Evolutionary conservation across 148 eudicot genomes (phyloP).

Genomic region (Cornus kousa): DNA sequence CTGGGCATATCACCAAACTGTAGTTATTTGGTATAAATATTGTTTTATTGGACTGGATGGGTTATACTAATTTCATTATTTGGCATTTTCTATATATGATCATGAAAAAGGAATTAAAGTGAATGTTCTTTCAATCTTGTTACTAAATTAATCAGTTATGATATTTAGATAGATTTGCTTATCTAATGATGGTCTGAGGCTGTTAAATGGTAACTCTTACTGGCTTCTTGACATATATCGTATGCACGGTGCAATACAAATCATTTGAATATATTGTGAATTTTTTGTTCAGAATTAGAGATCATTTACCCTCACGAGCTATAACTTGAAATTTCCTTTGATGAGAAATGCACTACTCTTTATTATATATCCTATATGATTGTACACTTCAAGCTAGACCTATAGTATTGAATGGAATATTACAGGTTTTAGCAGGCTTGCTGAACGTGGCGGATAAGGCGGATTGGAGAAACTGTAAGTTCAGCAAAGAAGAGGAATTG

Average conservation of each 20-base stretch:
- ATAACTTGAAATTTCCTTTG: neutral
- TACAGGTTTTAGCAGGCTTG: conserved; percentile 87
- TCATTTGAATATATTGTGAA: neutral
- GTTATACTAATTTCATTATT: neutral
- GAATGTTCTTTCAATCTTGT: neutral
- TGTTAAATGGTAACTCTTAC: neutral
- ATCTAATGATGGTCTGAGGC: neutral
- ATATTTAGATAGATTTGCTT: neutral
- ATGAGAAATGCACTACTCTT: neutral
- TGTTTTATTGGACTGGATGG: no score
- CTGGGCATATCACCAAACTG: no score
- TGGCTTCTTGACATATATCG: neutral
- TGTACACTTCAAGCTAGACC: neutral
- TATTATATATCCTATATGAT: no score
- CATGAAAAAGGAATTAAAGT: neutral
- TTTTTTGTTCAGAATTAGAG: no score
- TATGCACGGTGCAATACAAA: neutral
- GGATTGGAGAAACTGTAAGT: conserved; percentile 93
- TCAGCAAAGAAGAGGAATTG: conserved; percentile 82
- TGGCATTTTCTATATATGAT: neutral
- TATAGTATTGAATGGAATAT: neutral
- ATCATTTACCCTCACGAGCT: neutral
- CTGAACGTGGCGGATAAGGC: conserved; percentile 90
- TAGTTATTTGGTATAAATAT: no score
- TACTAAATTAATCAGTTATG: conserved; percentile 4